Base-by-base conservation (phyloP, 1,284 basidiomycete species). In the Taiwanofungus camphoratus region DNA sequence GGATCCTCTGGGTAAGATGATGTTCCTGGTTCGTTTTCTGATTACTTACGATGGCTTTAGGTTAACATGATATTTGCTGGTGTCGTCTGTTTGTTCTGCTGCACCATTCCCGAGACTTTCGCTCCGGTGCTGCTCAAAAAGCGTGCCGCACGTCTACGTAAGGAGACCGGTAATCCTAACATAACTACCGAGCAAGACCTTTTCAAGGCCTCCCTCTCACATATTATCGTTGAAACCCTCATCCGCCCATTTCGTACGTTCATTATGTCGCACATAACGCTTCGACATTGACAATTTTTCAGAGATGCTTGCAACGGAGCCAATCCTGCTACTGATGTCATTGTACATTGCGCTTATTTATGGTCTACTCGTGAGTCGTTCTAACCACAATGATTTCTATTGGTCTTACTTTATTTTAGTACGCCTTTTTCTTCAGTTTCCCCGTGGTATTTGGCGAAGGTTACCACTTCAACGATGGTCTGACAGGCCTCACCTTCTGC, bases 341-440 rank as follows among this genome's bases (percentile, higher is more conserved):
- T 45, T 82, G 27, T 87, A 88, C 63, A 72, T 88, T 11, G 76
- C 79, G 11, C 58, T 85, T 43, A 74, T 85, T 12, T 86, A 86
- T 53, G 79, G 80, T 19, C 58, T 85, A 4, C 67, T 86, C 18
- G 53, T 83, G 79, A 54, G 71, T 68, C 70, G 35, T 44, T 7
- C 15, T 11, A 6, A 27, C 26, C 27, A 34, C 9, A 7, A 19
- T 12, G 39, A 59, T 58, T 5, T 60, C 58, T n/a, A n/a, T 21
- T 35, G n/a, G 26, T 19, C 43, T 45, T 51, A 53, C 47, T 51
- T 50, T 24, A 19, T 6, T 41, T 8, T 12, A 49, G 58, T 49
- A 58, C 58, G n/a, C 61, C 75, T 74, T 79, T 56, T 77, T 86
- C 66, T 68, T 79, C 63, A 69, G 74, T 40, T 70, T 77, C 60